These are phyloP conservation scores for Dioscorea dumetorum DNA, from an alignment of 106 monocot species.

Conservation along the genomic window DNA sequence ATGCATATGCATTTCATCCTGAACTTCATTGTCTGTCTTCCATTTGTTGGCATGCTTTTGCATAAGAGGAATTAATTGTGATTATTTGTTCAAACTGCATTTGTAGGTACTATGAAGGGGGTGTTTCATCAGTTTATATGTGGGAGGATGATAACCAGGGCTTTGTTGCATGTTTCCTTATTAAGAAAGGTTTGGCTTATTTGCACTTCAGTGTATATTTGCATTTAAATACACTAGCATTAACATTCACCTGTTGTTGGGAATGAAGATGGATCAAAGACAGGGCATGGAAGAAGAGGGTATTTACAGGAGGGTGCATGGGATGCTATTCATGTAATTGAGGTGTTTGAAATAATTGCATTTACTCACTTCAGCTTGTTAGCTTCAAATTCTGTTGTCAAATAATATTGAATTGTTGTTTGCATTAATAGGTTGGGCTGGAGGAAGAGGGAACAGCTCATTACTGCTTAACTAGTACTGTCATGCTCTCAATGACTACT, in stretches of 20 bases:
- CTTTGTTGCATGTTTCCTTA: constrained; percentile 81
- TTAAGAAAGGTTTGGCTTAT: constrained; percentile 75
- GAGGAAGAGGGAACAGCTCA: constrained; percentile 69
- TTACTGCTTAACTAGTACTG: constrained; percentile 91
- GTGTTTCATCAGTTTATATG: constrained; percentile 92
- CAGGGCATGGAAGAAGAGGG: constrained; percentile 74
- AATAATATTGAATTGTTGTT: not conserved
- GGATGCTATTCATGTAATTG: constrained; percentile 98
- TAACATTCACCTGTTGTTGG: not conserved
- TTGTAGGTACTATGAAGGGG: constrained; percentile 95
- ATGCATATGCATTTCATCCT: not conserved
- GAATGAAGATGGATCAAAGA: constrained; percentile 75
- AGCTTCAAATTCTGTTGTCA: no score
- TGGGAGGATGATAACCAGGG: constrained; percentile 84
- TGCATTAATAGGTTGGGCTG: constrained; percentile 45
- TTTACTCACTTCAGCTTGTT: no score
- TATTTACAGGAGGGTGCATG: constrained; percentile 83
- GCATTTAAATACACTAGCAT: not conserved
- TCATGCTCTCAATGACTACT: constrained; percentile 90
- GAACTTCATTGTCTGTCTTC: not conserved
- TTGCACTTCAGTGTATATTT: not conserved
- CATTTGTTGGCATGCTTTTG: not conserved
- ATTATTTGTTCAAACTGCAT: constrained; percentile 4
- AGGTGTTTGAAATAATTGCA: constrained; percentile 31
- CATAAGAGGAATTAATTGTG: not conserved